These are phyloP conservation scores for Vaccinium darrowii DNA, from an alignment of 148 eudicot genomes.

Conservation along the genomic window DNA sequence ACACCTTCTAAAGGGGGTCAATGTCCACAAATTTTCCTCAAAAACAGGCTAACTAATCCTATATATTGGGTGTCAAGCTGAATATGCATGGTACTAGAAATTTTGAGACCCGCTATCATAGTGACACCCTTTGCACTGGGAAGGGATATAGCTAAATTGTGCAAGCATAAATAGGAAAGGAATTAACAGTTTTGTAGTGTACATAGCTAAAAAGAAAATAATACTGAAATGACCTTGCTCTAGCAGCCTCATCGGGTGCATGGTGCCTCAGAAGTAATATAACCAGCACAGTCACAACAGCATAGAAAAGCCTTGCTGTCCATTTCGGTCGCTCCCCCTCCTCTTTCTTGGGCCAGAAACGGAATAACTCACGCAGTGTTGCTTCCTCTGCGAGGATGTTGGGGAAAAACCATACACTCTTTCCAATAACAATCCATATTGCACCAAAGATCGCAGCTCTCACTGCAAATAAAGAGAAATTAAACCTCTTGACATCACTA, in stretches of 20 bases:
- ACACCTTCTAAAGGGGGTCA: not conserved
- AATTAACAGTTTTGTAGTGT: not conserved
- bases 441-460: conserved; percentile 85
- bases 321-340: conserved; percentile 91
- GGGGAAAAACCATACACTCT: conserved; percentile 92
- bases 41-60: not conserved
- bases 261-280: conserved; percentile 84
- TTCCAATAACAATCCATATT: conserved; percentile 76
- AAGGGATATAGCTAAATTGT: not conserved
- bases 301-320: conserved; percentile 85
- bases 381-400: conserved; percentile 99
- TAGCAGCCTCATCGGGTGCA: conserved; percentile 99
- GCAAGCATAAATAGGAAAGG: not conserved
- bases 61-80: not conserved
- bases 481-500: too few species aligned
- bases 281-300: conserved; percentile 56
- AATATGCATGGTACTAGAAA: not conserved
- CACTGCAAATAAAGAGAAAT: conserved; percentile 47
- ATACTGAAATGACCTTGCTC: conserved; percentile 68
- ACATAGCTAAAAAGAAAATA: not conserved
- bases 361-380: conserved; percentile 81
- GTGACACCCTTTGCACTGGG: not conserved
- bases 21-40: not conserved
- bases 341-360: conserved; percentile 93
- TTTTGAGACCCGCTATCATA: not conserved